Base-by-base conservation (phyloP, 371 early-diverging fungal genomes). In the Coelomomyces lativittatus region DNA sequence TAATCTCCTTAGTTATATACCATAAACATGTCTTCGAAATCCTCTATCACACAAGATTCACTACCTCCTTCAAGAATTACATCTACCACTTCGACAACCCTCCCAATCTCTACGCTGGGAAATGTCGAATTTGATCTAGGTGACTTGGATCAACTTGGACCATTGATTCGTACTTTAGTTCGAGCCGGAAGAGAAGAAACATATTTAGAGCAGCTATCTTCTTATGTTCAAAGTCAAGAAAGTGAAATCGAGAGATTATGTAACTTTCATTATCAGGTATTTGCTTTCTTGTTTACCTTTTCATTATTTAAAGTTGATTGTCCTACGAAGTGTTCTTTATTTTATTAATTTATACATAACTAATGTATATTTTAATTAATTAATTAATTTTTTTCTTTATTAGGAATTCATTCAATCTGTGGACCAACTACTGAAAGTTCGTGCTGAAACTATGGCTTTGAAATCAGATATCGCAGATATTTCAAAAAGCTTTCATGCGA, bases 181-280 rank as follows among this genome's bases (percentile, higher is more conserved):
- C 80, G 85, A 39, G 69, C 83, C 48, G 82, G 83, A 45, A 80
- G 82, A 55, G 82, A 89, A 56, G 80, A 81, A 36, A 75, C 81
- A 19, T 91, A 92, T 54, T 59, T 85, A 14, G 86, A 91, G 35
- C 86, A 88, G 35, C 71, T 96, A 9, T 70, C 74, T 41, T 38
- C 66, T 39, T 82, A 91, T 49, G 81, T 88, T 17, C 59, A 73
- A 35, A 75, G 79, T 50, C 91, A 92, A 55, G 95, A 93, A 56
- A 71, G 74, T n/a, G 97, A 97, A 62, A 97, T 97, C 53, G 91
- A 92, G 64, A 80, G 82, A 54, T 82, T 97, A 75, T 97, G 97
- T 69, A 85, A 86, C 58, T 74, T 79, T 51, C 85, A 97, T 60
- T 91, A 91, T 56, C 88, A 88, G 67, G 86, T 82, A 58, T 26